Conservation (phyloP, 345 rosid genomes). For the Ricinus communis region DNA sequence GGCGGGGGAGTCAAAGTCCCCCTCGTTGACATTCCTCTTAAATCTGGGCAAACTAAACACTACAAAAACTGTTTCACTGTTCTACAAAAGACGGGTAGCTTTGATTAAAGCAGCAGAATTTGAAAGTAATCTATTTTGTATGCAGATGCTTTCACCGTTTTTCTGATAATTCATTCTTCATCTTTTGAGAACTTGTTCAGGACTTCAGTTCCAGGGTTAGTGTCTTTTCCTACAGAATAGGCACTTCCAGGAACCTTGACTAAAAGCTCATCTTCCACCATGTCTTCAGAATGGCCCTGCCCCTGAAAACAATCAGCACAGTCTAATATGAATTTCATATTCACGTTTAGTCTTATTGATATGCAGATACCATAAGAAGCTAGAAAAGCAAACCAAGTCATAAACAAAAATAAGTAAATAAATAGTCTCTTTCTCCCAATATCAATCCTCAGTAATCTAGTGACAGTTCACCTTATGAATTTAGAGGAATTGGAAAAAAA, state of each 20-base stretch:
- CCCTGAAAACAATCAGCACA: conserved; percentile 38
- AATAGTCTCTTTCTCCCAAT: too few relatives aligned
- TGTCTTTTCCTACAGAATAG: conserved; percentile 39
- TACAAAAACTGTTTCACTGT: background rate
- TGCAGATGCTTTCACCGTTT: background rate
- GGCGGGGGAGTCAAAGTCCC: too few relatives aligned
- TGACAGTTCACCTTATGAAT: too few relatives aligned
- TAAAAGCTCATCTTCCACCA: conserved; percentile 58
- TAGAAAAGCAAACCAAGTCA: too few relatives aligned
- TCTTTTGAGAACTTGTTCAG: background rate
- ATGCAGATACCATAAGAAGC: too few relatives aligned
- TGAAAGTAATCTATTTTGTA: background rate
- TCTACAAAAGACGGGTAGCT: background rate
- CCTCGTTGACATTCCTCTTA: too few relatives aligned
- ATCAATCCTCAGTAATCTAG: too few relatives aligned
- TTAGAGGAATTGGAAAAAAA: too few relatives aligned
- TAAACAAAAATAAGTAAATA: too few relatives aligned
- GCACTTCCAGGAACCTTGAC: conserved; percentile 90
- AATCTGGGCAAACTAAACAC: too few relatives aligned
- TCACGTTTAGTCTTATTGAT: too few relatives aligned
- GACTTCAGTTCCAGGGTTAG: conserved; percentile 4
- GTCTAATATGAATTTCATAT: background rate
- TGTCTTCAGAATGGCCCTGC: conserved; percentile 24
- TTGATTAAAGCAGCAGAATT: background rate
- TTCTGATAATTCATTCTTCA: conserved; percentile 2